These are phyloP conservation scores for Sonneratia caseolaris DNA, from an alignment of 345 rosid species.

Conservation along the genomic window DNA sequence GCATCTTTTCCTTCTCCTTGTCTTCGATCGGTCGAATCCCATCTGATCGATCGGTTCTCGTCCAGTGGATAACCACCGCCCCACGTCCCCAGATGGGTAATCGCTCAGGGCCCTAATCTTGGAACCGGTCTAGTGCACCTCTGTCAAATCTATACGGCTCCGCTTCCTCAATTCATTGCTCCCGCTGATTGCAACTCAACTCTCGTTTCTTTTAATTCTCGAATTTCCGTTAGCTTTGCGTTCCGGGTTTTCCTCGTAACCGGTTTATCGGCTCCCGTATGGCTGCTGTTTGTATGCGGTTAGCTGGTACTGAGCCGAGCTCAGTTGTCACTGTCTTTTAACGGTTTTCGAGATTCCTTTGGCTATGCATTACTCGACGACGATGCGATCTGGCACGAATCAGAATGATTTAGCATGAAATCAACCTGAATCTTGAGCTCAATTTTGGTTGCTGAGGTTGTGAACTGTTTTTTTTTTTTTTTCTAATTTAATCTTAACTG, in stretches of 20 bases:
- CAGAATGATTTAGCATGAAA: no score
- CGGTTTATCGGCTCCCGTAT: neutral
- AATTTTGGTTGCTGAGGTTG: no score
- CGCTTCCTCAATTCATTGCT: neutral
- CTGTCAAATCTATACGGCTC: neutral
- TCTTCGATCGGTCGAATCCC: slow-evolving; percentile 2
- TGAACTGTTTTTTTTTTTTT: no score
- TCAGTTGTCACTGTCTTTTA: neutral
- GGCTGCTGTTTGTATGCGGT: neutral
- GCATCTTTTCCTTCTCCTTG: neutral
- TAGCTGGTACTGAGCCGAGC: neutral
- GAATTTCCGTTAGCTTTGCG: neutral
- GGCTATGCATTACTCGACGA: neutral
- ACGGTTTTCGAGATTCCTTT: neutral
- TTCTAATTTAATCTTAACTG: no score
- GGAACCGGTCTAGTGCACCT: neutral
- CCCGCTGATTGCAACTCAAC: neutral
- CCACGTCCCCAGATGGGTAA: neutral
- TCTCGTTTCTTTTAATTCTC: neutral
- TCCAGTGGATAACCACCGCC: neutral
- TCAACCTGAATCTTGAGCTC: no score
- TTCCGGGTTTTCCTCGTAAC: neutral
- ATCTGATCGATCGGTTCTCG: neutral
- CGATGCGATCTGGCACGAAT: no score
- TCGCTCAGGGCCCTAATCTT: neutral